Percentiles rank a stretch among this genome's conserved stretches.
phyloP scores from a whole-genome alignment of 2,329 filamentous ascomycete genomes.

The Scytalidium sp. region DNA sequence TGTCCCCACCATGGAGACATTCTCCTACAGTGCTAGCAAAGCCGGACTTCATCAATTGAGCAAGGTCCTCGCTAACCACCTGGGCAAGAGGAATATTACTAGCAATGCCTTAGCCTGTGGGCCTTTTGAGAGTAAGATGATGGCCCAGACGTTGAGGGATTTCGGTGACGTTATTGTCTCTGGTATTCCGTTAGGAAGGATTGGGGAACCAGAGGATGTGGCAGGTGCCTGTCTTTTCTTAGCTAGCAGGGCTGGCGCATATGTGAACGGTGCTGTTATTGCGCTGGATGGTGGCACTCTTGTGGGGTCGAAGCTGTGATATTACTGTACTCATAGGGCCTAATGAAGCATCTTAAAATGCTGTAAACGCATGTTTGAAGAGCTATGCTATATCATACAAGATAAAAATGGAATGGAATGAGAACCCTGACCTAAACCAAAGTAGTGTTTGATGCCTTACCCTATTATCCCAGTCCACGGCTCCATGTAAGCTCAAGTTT shows the following conservation, averaged over 20 bases:
- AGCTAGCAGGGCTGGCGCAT: conserved; percentile 63
- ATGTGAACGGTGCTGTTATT: conserved; percentile 63
- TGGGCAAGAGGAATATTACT: conserved; percentile 59
- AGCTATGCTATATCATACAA: too few relatives aligned
- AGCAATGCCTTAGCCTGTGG: conserved; percentile 70
- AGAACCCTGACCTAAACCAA: not conserved
- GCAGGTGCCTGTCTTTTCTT: conserved; percentile 71
- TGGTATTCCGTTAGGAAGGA: conserved; percentile 63
- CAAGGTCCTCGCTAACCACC: conserved; percentile 59
- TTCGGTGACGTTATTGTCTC: conserved; percentile 52
- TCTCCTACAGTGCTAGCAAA: conserved; percentile 59
- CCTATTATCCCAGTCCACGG: too few relatives aligned
- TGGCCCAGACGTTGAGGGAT: conserved; percentile 65
- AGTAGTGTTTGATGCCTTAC: not conserved
- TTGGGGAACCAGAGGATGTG: conserved; percentile 66
- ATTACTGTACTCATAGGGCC: not conserved
- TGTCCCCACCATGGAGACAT: conserved; percentile 57
- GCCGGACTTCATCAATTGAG: conserved; percentile 63
- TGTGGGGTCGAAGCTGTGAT: conserved; percentile 42
- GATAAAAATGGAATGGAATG: too few relatives aligned
- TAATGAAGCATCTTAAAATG: too few relatives aligned
- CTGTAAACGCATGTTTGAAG: too few relatives aligned
- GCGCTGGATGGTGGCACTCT: conserved; percentile 57
- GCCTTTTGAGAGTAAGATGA: conserved; percentile 70
- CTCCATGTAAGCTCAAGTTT: too few relatives aligned